phyloP scores from a whole-genome alignment of 2,329 filamentous ascomycete genomes.

The Alternaria viburni region DNA sequence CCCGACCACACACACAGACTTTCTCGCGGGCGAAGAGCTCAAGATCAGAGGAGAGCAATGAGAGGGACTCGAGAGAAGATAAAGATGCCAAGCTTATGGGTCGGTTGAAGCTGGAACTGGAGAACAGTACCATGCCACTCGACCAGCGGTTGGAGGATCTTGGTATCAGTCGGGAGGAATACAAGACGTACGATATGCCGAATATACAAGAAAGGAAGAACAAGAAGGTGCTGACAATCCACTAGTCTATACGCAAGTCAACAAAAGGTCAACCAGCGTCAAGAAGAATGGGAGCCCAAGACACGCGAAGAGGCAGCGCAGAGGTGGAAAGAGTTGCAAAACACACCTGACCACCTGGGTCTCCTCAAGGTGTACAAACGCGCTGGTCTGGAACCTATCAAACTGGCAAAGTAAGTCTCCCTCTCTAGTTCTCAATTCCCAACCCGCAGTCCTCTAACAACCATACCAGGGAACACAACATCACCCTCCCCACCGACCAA shows the following conservation, averaged over 20 bases:
- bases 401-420: conserved; percentile 41
- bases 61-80: conserved; percentile 9
- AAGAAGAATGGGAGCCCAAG: conserved; percentile 34
- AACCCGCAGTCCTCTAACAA: not conserved
- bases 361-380: conserved; percentile 42
- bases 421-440: not conserved
- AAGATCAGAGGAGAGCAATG: conserved; percentile 25
- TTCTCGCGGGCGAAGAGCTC: conserved; percentile 32
- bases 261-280: conserved; percentile 25
- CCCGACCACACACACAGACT: conserved; percentile 30
- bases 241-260: conserved; percentile 35
- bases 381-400: conserved; percentile 42
- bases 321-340: conserved; percentile 39
- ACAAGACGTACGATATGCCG: conserved; percentile 30
- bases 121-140: conserved; percentile 29
- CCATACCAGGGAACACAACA: conserved; percentile 32
- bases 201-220: not conserved
- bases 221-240: conserved; percentile 17
- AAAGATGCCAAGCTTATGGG: conserved; percentile 17
- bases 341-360: conserved; percentile 38
- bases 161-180: conserved; percentile 36
- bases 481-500: conserved; percentile 40
- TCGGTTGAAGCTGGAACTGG: conserved; percentile 24
- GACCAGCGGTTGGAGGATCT: conserved; percentile 36
- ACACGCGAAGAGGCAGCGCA: conserved; percentile 37